A percentile compares a stretch with the other conserved stretches of the same genome.
These are phyloP conservation scores for Oidiodendron maius DNA, from an alignment of 495 filamentous ascomycete species.

Conservation along the genomic window DNA sequence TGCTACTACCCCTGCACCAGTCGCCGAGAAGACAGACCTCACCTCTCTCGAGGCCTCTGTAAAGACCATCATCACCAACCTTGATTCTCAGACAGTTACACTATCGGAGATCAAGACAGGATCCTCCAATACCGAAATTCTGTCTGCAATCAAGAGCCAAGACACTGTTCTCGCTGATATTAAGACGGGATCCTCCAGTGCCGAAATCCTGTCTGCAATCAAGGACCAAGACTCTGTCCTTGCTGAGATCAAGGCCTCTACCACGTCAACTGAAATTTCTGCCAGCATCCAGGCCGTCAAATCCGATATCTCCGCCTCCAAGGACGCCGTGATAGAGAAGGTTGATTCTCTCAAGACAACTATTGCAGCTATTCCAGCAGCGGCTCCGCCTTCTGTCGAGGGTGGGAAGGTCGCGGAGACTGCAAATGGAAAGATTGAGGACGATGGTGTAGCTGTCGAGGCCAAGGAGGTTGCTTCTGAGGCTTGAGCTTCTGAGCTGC, in stretches of 20 bases:
- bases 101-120: constrained; percentile 15
- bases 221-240: constrained; percentile 1
- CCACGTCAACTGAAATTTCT: not conserved
- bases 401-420: not conserved
- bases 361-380: constrained; percentile 8
- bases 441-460: too few relatives aligned
- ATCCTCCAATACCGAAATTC: constrained; percentile 1
- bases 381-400: not conserved
- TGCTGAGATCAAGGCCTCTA: constrained; percentile 3
- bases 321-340: not conserved
- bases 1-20: constrained; percentile 2
- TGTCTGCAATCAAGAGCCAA: constrained; percentile 12
- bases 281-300: constrained; percentile 6
- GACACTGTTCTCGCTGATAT: constrained; percentile 10
- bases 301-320: not conserved
- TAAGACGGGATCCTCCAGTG: constrained; percentile 6
- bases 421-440: not conserved
- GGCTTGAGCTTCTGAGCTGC: too few relatives aligned
- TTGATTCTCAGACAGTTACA: constrained; percentile 14
- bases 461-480: too few relatives aligned
- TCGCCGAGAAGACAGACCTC: constrained; percentile 11
- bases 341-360: constrained; percentile 3
- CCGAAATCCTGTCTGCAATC: constrained; percentile 1
- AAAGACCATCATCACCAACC: constrained; percentile 4
- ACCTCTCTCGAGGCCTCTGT: constrained; percentile 12